These are phyloP conservation scores for Melastoma candidum DNA, from an alignment of 441 rosid genomes.

Conservation along the genomic window DNA sequence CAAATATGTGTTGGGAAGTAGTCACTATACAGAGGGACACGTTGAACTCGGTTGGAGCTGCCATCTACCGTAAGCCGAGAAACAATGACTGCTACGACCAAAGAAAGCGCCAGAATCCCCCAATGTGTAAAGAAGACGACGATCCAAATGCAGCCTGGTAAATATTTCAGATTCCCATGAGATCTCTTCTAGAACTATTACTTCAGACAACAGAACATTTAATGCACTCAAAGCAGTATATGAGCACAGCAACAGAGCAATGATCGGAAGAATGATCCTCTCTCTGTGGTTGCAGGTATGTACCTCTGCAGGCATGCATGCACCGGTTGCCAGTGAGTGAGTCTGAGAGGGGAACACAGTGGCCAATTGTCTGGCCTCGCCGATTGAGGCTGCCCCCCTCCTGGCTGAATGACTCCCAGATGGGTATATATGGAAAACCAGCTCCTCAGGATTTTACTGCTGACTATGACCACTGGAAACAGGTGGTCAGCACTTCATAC, in stretches of 20 bases:
- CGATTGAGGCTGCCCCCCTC: slow-evolving; percentile 59
- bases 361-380: slow-evolving; percentile 80
- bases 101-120: slow-evolving; percentile 50
- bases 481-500: slow-evolving; percentile 55
- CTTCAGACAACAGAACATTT: neutral
- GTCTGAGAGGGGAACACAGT: slow-evolving; percentile 47
- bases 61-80: slow-evolving; percentile 50
- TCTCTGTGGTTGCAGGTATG: slow-evolving; percentile 40
- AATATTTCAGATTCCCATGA: slow-evolving; percentile 4
- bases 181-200: neutral
- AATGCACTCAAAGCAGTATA: neutral
- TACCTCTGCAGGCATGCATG: slow-evolving; percentile 80
- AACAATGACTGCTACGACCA: slow-evolving; percentile 72
- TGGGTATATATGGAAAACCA: slow-evolving; percentile 87
- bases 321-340: slow-evolving; percentile 41
- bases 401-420: slow-evolving; percentile 77
- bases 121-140: slow-evolving; percentile 61
- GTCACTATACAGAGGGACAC: slow-evolving; percentile 72
- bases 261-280: neutral
- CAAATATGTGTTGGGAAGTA: slow-evolving; percentile 82
- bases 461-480: slow-evolving; percentile 77
- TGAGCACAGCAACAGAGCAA: neutral
- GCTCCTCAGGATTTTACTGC: slow-evolving; percentile 64
- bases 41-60: slow-evolving; percentile 65
- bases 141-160: slow-evolving; percentile 94